Conservation (phyloP, 768 basidiomycete genomes). For the Saitozyma sp. region DNA sequence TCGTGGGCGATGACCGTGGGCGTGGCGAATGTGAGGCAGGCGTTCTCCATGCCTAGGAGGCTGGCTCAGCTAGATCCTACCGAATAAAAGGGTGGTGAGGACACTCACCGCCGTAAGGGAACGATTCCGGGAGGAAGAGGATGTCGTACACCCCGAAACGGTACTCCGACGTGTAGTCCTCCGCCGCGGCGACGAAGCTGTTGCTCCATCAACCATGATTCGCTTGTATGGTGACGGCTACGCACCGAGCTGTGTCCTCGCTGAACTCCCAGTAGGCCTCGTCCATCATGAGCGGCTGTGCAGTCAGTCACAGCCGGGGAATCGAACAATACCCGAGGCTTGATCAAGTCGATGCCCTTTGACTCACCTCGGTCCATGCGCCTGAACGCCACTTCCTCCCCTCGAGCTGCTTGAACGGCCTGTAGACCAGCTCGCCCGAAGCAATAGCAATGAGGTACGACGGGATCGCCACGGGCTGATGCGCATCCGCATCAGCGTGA, state of each 20-base stretch:
- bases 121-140: constrained; percentile 82
- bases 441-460: constrained; percentile 93
- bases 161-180: constrained; percentile 73
- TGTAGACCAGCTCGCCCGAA: constrained; percentile 74
- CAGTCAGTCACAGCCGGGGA: too few relatives aligned
- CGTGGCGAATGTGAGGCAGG: constrained; percentile 82
- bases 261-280: constrained; percentile 82
- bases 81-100: too few relatives aligned
- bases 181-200: constrained; percentile 75
- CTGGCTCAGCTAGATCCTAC: constrained; percentile 55
- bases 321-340: too few relatives aligned
- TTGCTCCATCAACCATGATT: constrained; percentile 1
- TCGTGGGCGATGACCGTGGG: constrained; percentile 88
- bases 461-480: constrained; percentile 78
- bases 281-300: constrained; percentile 68
- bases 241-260: constrained; percentile 68
- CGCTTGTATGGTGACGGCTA: not conserved
- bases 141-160: constrained; percentile 85
- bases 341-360: not conserved
- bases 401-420: constrained; percentile 60
- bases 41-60: constrained; percentile 66
- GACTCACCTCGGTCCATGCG: constrained; percentile 75
- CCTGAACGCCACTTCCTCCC: constrained; percentile 78
- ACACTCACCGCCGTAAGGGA: constrained; percentile 93
- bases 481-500: constrained; percentile 10